A percentile compares a stretch with the other conserved stretches of the same genome.
These are phyloP conservation scores for Globisporangium ultimum DNA, from an alignment of 352 stramenopile species.

Conservation along the genomic window DNA sequence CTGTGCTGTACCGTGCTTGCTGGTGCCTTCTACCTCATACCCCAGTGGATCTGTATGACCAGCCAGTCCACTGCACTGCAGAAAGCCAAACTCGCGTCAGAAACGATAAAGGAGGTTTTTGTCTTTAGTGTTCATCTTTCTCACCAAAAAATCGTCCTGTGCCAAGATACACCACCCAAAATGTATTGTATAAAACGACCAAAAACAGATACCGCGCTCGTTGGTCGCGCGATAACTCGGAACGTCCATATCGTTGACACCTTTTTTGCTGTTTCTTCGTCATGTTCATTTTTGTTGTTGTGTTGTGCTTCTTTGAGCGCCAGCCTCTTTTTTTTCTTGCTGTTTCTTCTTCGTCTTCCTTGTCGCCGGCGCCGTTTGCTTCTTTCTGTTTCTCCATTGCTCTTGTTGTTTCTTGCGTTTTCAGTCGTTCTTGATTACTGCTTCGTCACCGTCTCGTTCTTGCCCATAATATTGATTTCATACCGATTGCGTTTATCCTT, in stretches of 20 bases:
- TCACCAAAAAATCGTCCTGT: constrained; percentile 4
- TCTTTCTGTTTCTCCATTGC: background rate
- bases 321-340: constrained; percentile 4
- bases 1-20: background rate
- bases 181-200: constrained; percentile 14
- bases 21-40: background rate
- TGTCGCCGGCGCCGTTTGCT: background rate
- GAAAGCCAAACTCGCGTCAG: background rate
- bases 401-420: constrained; percentile 6
- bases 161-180: constrained; percentile 12
- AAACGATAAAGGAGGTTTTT: background rate
- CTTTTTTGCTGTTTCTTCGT: constrained; percentile 1
- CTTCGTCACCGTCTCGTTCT: background rate
- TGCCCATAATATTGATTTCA: constrained; percentile 9
- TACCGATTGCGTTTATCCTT: constrained; percentile 27
- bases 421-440: constrained; percentile 6
- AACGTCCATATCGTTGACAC: constrained; percentile 6
- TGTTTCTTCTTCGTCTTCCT: constrained; percentile 5
- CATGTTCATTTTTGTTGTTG: constrained; percentile 1
- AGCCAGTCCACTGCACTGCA: too few species aligned
- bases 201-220: constrained; percentile 12
- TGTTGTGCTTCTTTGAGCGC: too few species aligned
- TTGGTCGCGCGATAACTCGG: constrained; percentile 6
- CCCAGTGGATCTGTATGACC: background rate
- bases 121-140: background rate